A percentile compares a stretch with the other conserved stretches of the same genome.
Evolutionary conservation across 345 rosid species (phyloP).

Genomic region (Lepidium africanum): DNA sequence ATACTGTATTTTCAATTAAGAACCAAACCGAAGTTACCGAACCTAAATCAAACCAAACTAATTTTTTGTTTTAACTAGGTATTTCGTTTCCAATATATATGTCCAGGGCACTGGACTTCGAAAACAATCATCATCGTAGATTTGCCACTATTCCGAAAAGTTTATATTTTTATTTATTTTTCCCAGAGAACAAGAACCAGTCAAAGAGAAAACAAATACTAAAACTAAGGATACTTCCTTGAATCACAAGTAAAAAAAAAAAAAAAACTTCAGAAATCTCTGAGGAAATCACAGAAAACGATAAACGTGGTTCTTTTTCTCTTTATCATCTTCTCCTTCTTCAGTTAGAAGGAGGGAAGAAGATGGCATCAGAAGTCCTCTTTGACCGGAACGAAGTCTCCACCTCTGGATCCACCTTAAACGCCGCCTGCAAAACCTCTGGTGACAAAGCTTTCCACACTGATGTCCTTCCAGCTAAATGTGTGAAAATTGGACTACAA

Average conservation of each 20-base stretch:
- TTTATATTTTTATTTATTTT: not conserved
- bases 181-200: conserved; percentile 16
- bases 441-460: conserved; percentile 83
- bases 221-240: not conserved
- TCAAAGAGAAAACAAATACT: not conserved
- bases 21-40: too few species aligned
- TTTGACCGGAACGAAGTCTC: conserved; percentile 62
- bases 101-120: too few species aligned
- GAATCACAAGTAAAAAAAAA: not conserved
- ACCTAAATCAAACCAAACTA: too few species aligned
- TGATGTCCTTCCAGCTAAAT: conserved; percentile 77
- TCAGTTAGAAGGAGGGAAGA: conserved; percentile 74
- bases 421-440: conserved; percentile 65
- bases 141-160: too few species aligned
- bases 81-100: too few species aligned
- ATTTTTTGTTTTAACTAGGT: too few species aligned
- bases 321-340: not conserved
- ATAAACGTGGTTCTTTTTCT: conserved; percentile 1
- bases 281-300: not conserved
- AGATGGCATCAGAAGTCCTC: conserved; percentile 62
- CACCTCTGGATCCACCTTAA: conserved; percentile 48
- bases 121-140: too few species aligned
- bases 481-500: conserved; percentile 82
- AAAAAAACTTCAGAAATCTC: not conserved
- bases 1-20: too few species aligned